These are phyloP conservation scores for Talaromyces sp. DNA, from an alignment of 2,329 filamentous ascomycete genomes.

Conservation along the genomic window DNA sequence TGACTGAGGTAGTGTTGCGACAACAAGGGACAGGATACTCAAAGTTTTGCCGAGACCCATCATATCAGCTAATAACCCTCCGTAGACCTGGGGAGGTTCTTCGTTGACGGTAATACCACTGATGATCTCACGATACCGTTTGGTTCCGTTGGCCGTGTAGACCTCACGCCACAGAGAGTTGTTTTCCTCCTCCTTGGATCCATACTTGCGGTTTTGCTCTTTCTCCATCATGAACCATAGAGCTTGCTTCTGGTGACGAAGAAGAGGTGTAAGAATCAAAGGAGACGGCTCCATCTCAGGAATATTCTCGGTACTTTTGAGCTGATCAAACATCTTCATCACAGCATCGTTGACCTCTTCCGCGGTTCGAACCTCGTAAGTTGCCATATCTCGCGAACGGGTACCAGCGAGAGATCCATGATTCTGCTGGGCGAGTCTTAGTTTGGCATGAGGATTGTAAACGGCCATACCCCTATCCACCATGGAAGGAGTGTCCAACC, in stretches of 20 bases:
- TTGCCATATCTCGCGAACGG: slow-evolving; percentile 26
- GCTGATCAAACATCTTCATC: slow-evolving; percentile 79
- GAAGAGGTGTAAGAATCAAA: slow-evolving; percentile 63
- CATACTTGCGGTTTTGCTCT: slow-evolving; percentile 63
- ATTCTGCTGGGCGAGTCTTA: slow-evolving; percentile 42
- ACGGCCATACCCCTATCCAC: slow-evolving; percentile 67
- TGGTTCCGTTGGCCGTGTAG: slow-evolving; percentile 54
- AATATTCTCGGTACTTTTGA: slow-evolving; percentile 71
- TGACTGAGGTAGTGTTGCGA: slow-evolving; percentile 62
- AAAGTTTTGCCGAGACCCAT: slow-evolving; percentile 88
- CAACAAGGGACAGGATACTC: slow-evolving; percentile 76
- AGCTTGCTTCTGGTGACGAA: slow-evolving; percentile 86
- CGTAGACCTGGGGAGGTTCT: slow-evolving; percentile 64
- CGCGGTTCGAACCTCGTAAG: slow-evolving; percentile 59
- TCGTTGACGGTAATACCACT: slow-evolving; percentile 63
- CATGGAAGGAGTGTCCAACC: slow-evolving; percentile 63
- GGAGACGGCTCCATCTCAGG: slow-evolving; percentile 66
- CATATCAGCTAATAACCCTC: slow-evolving; percentile 77
- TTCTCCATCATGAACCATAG: slow-evolving; percentile 79
- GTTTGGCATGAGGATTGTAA: slow-evolving; percentile 69
- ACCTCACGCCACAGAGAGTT: slow-evolving; percentile 75
- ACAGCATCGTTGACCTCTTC: slow-evolving; percentile 87
- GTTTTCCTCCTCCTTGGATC: slow-evolving; percentile 57
- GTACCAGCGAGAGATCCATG: slow-evolving; percentile 23
- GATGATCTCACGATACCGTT: slow-evolving; percentile 76